A percentile compares a stretch with the other conserved stretches of the same genome.
Evolutionary conservation across 257 asterid species (phyloP).

Genomic region (Solanum raphanifolium): DNA sequence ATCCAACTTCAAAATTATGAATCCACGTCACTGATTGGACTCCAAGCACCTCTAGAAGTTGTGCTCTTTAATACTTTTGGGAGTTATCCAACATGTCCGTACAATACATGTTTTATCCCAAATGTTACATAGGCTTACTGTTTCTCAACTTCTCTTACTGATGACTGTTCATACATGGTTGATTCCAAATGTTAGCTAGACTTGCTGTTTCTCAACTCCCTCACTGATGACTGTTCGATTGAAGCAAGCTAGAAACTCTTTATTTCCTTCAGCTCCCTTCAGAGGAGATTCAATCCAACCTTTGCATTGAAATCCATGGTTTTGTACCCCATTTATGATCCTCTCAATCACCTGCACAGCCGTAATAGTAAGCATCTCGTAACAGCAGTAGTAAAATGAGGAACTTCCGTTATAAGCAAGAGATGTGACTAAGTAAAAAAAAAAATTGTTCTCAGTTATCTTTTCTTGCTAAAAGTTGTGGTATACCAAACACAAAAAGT

Average conservation of each 20-base stretch:
- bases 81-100: neutral
- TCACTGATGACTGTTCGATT: slow-evolving; percentile 12
- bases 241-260: slow-evolving; percentile 76
- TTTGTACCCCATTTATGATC: slow-evolving; percentile 75
- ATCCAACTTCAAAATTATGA: neutral
- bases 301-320: slow-evolving; percentile 56
- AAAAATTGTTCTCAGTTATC: neutral
- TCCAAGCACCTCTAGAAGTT: neutral
- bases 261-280: slow-evolving; percentile 95
- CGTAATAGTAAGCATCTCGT: neutral
- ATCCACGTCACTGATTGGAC: neutral
- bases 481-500: neutral
- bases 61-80: neutral
- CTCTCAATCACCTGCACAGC: slow-evolving; percentile 52
- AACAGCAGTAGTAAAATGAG: neutral
- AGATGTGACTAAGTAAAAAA: neutral
- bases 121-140: neutral
- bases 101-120: neutral
- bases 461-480: neutral
- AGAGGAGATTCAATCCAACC: slow-evolving; percentile 95
- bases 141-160: neutral
- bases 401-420: neutral
- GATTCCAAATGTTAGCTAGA: neutral
- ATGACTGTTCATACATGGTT: slow-evolving; percentile 1
- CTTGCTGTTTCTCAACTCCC: neutral